Base-by-base conservation (phyloP, 441 rosid genomes). In the Syzygium syzygioides region DNA sequence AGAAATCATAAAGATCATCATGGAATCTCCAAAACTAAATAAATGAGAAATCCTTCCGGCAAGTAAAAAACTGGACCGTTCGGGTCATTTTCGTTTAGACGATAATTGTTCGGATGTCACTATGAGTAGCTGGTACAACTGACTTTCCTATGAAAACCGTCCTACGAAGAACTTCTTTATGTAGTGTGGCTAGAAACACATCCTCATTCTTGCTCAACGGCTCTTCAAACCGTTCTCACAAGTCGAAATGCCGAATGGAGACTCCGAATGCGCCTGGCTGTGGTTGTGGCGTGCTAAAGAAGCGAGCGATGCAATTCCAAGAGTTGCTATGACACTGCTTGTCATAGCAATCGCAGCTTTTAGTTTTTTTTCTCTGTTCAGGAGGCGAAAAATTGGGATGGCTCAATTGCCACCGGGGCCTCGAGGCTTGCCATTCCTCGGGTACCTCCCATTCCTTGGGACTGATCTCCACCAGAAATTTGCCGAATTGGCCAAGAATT, bases 381-480 rank as follows among this genome's bases (percentile, higher is more conserved):
- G 14, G 45, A 66, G 37, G 45, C 79, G 7, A 66, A 66, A 32
- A 2, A 32, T 17, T 11, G 20, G 7, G 45, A 66, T 5, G 79
- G 25, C 4, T 32, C 54, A 53, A 23, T 17, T 86, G 68, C 92
- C 91, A 1, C 92, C 93, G 0, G 92, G 95, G 37, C 93, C 95
- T 9, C 79, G 87, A 3, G 92, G 93, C 20, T 25, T 92, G 56
- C 92, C 95, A 1, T 32, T 89, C 13, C 45, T 92, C 15, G 91
- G 92, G 28, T 87, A 92, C 88, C 92, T 92, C 59, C 94, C 94
- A 3, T 92, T 93, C 71, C 87, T 93, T 2, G 64, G 88, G 1
- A 37, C 66, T 0, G 71, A 91, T 25, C 89, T 91, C 25, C 94
- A 92, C 89, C 4, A 53, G 10, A 37, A 86, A 6, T 94, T 93